Percentiles rank a stretch among this genome's conserved stretches.
Conservation (phyloP, 2,329 filamentous ascomycete genomes). For the Colletotrichum brevisporum region DNA sequence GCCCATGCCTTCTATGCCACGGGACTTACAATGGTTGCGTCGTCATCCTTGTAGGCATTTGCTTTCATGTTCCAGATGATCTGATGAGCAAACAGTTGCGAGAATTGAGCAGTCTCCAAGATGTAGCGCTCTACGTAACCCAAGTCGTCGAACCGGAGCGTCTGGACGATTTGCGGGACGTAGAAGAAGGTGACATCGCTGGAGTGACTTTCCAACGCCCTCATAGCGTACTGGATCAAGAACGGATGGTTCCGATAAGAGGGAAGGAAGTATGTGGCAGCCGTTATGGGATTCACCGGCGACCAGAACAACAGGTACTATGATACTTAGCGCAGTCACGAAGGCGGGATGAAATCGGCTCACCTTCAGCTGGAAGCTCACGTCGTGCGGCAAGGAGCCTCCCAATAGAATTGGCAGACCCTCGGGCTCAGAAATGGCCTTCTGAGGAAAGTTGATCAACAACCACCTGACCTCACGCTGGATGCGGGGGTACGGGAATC, state of each 20-base stretch:
- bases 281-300: slow-evolving; percentile 91
- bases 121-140: slow-evolving; percentile 98
- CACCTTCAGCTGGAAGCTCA: slow-evolving; percentile 88
- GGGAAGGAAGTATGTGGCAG: slow-evolving; percentile 93
- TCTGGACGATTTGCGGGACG: slow-evolving; percentile 97
- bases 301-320: slow-evolving; percentile 94
- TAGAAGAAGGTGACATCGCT: slow-evolving; percentile 99
- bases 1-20: slow-evolving; percentile 8
- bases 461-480: slow-evolving; percentile 83
- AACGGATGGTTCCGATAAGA: slow-evolving; percentile 93
- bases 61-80: slow-evolving; percentile 99
- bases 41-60: slow-evolving; percentile 97
- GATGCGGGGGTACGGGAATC: slow-evolving; percentile 83
- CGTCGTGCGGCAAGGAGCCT: slow-evolving; percentile 80
- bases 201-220: slow-evolving; percentile 91
- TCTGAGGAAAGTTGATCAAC: slow-evolving; percentile 86
- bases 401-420: slow-evolving; percentile 88
- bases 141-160: slow-evolving; percentile 90
- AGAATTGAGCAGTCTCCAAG: slow-evolving; percentile 95
- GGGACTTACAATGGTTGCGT: slow-evolving; percentile 80
- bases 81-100: slow-evolving; percentile 98
- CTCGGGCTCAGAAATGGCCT: slow-evolving; percentile 84
- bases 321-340: slow-evolving; percentile 46
- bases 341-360: slow-evolving; percentile 14
- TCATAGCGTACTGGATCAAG: slow-evolving; percentile 96